Evolutionary conservation across 768 basidiomycete genomes (phyloP).

Genomic region (Heimioporus sp.): DNA sequence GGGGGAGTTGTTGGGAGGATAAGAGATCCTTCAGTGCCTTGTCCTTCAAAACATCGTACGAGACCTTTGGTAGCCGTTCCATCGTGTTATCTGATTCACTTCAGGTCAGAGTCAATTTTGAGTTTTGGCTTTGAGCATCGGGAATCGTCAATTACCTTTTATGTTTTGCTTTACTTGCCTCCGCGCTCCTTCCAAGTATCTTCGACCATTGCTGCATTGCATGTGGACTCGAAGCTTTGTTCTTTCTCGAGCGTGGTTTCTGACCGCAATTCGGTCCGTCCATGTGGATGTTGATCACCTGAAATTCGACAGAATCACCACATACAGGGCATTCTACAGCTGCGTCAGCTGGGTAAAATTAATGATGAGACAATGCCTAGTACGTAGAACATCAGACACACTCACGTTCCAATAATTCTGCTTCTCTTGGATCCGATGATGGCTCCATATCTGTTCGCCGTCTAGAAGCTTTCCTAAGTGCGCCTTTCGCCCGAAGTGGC

Average conservation of each 20-base stretch:
- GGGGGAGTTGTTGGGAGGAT: conserved; percentile 45
- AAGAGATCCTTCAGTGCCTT: conserved; percentile 58
- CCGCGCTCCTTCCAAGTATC: conserved; percentile 30
- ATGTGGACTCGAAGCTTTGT: conserved; percentile 23
- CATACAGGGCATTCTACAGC: conserved; percentile 67
- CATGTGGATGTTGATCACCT: conserved; percentile 61
- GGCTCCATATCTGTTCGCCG: conserved; percentile 18
- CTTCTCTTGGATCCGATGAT: conserved; percentile 33
- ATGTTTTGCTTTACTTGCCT: conserved; percentile 45
- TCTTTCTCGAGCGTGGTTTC: conserved; percentile 13
- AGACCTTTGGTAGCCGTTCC: conserved; percentile 56
- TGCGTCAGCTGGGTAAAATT: conserved; percentile 26
- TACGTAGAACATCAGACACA: background rate
- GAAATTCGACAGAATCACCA: conserved; percentile 39
- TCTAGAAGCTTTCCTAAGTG: conserved; percentile 14
- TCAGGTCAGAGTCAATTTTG: conserved; percentile 18
- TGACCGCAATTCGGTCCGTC: conserved; percentile 51
- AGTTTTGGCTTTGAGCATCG: background rate
- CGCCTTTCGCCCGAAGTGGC: conserved; percentile 19
- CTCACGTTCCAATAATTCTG: conserved; percentile 24
- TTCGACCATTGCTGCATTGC: conserved; percentile 43
- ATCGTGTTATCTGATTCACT: conserved; percentile 33
- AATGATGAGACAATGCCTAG: background rate
- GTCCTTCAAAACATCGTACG: conserved; percentile 64
- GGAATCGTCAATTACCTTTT: conserved; percentile 14